phyloP scores from a whole-genome alignment of 2,329 filamentous ascomycete species.

The Sporothrix humicola region DNA sequence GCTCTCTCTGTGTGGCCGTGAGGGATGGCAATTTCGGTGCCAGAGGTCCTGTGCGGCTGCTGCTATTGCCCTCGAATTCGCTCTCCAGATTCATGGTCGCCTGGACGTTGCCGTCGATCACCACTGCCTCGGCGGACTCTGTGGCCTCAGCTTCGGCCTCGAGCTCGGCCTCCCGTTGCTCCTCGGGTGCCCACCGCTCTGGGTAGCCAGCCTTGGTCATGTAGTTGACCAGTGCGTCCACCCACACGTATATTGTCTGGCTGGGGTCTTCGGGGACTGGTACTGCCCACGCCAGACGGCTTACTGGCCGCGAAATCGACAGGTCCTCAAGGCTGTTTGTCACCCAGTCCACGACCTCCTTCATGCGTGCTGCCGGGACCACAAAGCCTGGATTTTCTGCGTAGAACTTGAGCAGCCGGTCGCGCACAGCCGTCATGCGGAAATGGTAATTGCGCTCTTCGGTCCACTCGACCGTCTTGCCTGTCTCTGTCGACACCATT shows the following conservation, averaged over 20 bases:
- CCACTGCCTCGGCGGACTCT: background rate
- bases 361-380: conserved; percentile 72
- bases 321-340: conserved; percentile 80
- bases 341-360: conserved; percentile 79
- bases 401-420: conserved; percentile 82
- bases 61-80: background rate
- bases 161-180: conserved; percentile 19
- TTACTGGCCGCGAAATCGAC: conserved; percentile 77
- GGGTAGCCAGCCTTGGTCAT: conserved; percentile 87
- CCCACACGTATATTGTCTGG: conserved; percentile 98
- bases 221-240: conserved; percentile 95
- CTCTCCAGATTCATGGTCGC: background rate
- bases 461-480: conserved; percentile 92
- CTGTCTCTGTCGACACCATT: conserved; percentile 84
- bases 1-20: conserved; percentile 50
- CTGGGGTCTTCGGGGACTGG: conserved; percentile 80
- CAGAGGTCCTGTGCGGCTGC: background rate
- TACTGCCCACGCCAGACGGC: conserved; percentile 85
- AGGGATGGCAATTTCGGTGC: background rate
- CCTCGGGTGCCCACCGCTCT: conserved; percentile 61
- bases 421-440: conserved; percentile 79
- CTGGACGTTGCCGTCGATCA: conserved; percentile 29
- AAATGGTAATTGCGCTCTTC: conserved; percentile 96
- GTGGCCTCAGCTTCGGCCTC: conserved; percentile 24
- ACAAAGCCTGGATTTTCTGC: conserved; percentile 78